phyloP scores from a whole-genome alignment of 768 basidiomycete genomes.

The Sutorius australiensis region DNA sequence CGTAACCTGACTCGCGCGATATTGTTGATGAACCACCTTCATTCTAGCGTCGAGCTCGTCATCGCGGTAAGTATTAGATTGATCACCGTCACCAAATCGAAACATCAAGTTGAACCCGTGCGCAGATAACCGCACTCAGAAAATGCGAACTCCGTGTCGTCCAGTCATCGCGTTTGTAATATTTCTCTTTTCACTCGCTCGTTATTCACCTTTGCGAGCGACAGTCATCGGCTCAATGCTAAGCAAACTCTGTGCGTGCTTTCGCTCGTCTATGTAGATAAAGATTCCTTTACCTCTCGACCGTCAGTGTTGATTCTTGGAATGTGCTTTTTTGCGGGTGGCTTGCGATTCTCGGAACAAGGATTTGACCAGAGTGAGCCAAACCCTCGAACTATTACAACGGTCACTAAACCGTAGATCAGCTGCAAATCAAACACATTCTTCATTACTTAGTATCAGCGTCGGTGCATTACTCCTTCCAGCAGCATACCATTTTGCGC shows the following conservation, averaged over 20 bases:
- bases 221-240: constrained; percentile 81
- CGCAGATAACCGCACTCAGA: constrained; percentile 65
- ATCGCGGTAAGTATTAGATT: constrained; percentile 53
- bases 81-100: not conserved
- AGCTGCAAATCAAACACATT: constrained; percentile 67
- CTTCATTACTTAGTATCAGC: constrained; percentile 71
- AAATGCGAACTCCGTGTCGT: constrained; percentile 82
- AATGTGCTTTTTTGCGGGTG: constrained; percentile 90
- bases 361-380: constrained; percentile 69
- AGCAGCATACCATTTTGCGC: constrained; percentile 71
- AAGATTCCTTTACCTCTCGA: constrained; percentile 5
- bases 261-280: not conserved
- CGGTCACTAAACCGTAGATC: constrained; percentile 4
- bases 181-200: not conserved
- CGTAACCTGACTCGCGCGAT: constrained; percentile 25
- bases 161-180: constrained; percentile 65
- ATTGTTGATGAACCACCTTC: not conserved
- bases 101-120: not conserved
- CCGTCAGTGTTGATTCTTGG: constrained; percentile 70
- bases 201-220: constrained; percentile 5
- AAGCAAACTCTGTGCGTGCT: constrained; percentile 60
- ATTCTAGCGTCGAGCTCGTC: constrained; percentile 56
- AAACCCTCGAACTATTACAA: not conserved
- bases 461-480: constrained; percentile 78
- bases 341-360: constrained; percentile 73